Evolutionary conservation across 2,329 filamentous ascomycete species (phyloP).

Genomic region (Knoxdaviesia proteae): DNA sequence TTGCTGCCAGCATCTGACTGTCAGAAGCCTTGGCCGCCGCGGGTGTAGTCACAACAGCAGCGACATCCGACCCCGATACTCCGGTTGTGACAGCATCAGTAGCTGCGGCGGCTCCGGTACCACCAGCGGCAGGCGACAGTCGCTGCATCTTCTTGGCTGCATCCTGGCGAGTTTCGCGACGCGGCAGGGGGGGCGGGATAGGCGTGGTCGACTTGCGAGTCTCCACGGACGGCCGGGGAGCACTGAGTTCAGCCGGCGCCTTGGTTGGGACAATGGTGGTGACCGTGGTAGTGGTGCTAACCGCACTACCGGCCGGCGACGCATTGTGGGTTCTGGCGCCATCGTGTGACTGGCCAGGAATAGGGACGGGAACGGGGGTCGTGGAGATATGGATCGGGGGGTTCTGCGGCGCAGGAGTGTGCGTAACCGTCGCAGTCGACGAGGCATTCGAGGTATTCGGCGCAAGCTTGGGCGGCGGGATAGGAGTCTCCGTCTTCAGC

Average conservation of each 20-base stretch:
- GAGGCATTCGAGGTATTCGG: constrained; percentile 3
- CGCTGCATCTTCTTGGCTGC: constrained; percentile 13
- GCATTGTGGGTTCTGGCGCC: background rate
- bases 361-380: constrained; percentile 13
- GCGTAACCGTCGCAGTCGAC: constrained; percentile 4
- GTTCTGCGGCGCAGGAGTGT: constrained; percentile 1
- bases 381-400: constrained; percentile 14
- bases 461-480: constrained; percentile 22
- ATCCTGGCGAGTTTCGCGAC: constrained; percentile 24
- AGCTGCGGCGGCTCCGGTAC: constrained; percentile 9
- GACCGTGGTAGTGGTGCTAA: constrained; percentile 10
- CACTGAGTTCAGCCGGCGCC: background rate
- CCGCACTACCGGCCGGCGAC: too few species aligned
- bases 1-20: constrained; percentile 10
- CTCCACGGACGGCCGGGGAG: background rate
- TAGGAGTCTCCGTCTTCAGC: constrained; percentile 35
- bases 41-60: constrained; percentile 6
- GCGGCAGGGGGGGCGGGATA: constrained; percentile 16
- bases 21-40: constrained; percentile 6
- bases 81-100: constrained; percentile 3
- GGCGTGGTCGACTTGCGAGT: constrained; percentile 11
- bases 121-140: constrained; percentile 10
- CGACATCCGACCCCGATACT: too few species aligned
- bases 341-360: constrained; percentile 5
- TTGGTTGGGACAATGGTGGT: constrained; percentile 14